These are phyloP conservation scores for Kockiozyma suomiensis DNA, from an alignment of 805 yeast species.

Conservation along the genomic window DNA sequence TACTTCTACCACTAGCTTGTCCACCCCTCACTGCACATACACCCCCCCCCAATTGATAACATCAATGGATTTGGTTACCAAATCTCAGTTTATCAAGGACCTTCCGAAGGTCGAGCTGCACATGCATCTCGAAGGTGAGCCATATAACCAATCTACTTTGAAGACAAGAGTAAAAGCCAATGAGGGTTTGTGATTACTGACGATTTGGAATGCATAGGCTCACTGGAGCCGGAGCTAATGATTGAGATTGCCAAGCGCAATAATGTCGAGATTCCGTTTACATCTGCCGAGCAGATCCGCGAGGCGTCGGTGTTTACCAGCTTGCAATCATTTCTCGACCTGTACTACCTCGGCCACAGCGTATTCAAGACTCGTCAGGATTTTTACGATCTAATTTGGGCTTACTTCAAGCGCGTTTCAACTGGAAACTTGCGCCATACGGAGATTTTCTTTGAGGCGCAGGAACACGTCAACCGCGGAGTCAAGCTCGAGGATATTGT, in stretches of 20 bases:
- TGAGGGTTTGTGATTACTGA: neutral
- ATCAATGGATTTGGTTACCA: conserved; percentile 28
- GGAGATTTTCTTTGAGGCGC: conserved; percentile 35
- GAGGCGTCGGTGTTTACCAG: conserved; percentile 63
- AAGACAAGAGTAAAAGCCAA: neutral
- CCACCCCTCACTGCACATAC: neutral
- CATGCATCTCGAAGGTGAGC: conserved; percentile 74
- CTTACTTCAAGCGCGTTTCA: conserved; percentile 52
- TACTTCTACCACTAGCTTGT: no score
- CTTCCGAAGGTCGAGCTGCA: conserved; percentile 89
- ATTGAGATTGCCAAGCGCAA: conserved; percentile 72
- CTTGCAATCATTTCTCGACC: conserved; percentile 76
- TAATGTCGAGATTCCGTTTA: conserved; percentile 58
- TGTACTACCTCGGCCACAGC: conserved; percentile 78
- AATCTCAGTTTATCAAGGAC: conserved; percentile 56
- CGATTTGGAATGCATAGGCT: conserved; percentile 8
- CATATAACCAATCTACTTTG: neutral
- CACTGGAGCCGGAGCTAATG: conserved; percentile 72
- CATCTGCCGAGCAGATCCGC: conserved; percentile 57
- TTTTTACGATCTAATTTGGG: conserved; percentile 77
- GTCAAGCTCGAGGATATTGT: conserved; percentile 33
- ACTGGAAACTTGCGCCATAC: conserved; percentile 33
- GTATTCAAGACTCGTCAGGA: conserved; percentile 72
- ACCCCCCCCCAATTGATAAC: neutral
- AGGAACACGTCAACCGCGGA: conserved; percentile 34